Conservation (phyloP, 2,329 filamentous ascomycete species). For the Neonectria punicea region DNA sequence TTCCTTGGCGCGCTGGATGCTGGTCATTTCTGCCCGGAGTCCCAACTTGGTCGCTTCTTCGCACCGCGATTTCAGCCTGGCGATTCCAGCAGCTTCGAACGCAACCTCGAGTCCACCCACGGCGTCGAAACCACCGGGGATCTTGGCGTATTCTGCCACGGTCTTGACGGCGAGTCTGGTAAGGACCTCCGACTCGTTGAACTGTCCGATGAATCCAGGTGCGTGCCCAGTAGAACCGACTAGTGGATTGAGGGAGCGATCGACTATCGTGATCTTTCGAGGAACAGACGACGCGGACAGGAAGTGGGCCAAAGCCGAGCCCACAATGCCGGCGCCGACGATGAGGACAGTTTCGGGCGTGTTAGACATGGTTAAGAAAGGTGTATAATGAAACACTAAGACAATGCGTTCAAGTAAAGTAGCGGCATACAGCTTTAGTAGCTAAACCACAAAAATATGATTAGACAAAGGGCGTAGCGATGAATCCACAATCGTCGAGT, state of each 20-base stretch:
- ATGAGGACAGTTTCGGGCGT: conserved; percentile 31
- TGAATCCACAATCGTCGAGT: background rate
- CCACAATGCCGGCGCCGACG: conserved; percentile 33
- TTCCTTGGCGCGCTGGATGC: conserved; percentile 20
- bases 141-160: conserved; percentile 34
- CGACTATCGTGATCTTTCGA: conserved; percentile 31
- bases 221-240: conserved; percentile 38
- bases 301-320: conserved; percentile 30
- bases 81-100: conserved; percentile 19
- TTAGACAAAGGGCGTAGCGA: background rate
- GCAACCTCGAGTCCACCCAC: conserved; percentile 38
- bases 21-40: conserved; percentile 20
- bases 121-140: conserved; percentile 33
- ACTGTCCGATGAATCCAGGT: conserved; percentile 37
- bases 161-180: conserved; percentile 36
- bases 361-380: conserved; percentile 19
- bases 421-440: background rate
- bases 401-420: background rate
- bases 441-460: background rate
- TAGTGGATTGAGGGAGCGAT: conserved; percentile 26
- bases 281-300: conserved; percentile 11
- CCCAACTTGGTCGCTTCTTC: conserved; percentile 20
- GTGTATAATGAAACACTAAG: background rate
- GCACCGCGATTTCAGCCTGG: conserved; percentile 20
- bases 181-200: conserved; percentile 37